A percentile compares a stretch with the other conserved stretches of the same genome.
Evolutionary conservation across 306 rosid species (phyloP).

Genomic region (Luffa acutangula): DNA sequence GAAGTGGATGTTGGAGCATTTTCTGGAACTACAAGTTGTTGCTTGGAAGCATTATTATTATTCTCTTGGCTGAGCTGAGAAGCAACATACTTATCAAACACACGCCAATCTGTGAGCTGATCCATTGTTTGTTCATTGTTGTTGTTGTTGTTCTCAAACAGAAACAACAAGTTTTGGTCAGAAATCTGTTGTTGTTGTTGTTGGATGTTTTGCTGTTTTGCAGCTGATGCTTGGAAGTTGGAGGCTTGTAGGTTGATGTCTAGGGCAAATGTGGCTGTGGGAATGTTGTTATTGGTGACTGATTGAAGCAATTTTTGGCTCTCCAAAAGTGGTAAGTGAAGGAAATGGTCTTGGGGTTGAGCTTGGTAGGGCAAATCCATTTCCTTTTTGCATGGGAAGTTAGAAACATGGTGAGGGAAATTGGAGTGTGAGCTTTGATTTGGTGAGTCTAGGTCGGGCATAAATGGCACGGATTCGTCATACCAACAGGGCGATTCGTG

Average conservation of each 20-base stretch:
- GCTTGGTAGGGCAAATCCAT: constrained; percentile 29
- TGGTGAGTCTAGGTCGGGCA: constrained; percentile 69
- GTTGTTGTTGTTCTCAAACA: constrained; percentile 14
- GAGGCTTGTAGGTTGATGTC: constrained; percentile 20
- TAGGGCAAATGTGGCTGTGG: constrained; percentile 13
- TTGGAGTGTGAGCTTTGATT: constrained; percentile 37
- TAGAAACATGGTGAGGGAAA: constrained; percentile 25
- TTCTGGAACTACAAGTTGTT: constrained; percentile 32
- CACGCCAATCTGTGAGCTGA: constrained; percentile 80
- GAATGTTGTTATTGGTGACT: neutral
- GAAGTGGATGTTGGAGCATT: constrained; percentile 43
- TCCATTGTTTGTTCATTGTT: constrained; percentile 19
- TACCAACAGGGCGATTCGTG: constrained; percentile 81
- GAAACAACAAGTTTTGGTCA: constrained; percentile 24
- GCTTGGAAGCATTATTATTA: constrained; percentile 27
- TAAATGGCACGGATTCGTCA: constrained; percentile 65
- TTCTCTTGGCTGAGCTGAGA: constrained; percentile 78
- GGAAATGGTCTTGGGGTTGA: constrained; percentile 37
- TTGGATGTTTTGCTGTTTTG: neutral
- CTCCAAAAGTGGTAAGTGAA: constrained; percentile 54
- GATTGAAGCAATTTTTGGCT: constrained; percentile 40
- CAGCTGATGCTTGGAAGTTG: neutral
- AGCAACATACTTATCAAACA: constrained; percentile 87
- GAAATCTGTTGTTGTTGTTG: neutral
- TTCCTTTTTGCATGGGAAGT: constrained; percentile 61